These are phyloP conservation scores for Calendula officinalis DNA, from an alignment of 129 eudicot species.

Conservation along the genomic window DNA sequence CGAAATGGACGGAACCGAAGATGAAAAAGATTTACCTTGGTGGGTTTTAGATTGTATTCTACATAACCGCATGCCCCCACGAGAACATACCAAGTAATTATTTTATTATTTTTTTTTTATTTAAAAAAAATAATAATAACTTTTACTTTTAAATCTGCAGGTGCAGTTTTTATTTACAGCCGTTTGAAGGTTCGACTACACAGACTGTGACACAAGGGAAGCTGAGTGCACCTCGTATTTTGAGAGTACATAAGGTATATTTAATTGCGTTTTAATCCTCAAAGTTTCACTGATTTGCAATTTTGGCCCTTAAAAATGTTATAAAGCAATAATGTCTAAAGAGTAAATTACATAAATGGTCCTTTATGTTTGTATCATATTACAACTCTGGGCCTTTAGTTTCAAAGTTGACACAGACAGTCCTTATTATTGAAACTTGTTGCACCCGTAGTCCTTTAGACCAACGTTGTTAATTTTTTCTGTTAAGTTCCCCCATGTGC, in stretches of 20 bases:
- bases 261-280: neutral
- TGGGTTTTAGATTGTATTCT: constrained; percentile 90
- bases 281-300: neutral
- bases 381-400: too few species aligned
- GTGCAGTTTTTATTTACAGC: constrained; percentile 93
- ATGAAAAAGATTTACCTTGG: constrained; percentile 91
- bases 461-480: too few species aligned
- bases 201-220: constrained; percentile 95
- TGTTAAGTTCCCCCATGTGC: too few species aligned
- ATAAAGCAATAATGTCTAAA: too few species aligned
- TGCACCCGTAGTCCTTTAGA: too few species aligned
- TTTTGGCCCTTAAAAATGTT: neutral
- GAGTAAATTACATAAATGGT: too few species aligned
- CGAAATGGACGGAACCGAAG: constrained; percentile 86
- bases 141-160: constrained; percentile 35
- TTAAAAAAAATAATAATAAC: neutral
- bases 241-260: constrained; percentile 86
- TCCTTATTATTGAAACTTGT: too few species aligned
- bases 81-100: constrained; percentile 98
- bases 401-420: too few species aligned
- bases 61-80: constrained; percentile 89
- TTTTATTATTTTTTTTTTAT: neutral
- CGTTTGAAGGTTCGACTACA: constrained; percentile 86
- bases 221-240: constrained; percentile 94
- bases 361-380: too few species aligned